Evolutionary conservation across 768 basidiomycete species (phyloP).

Genomic region (Artomyces pyxidatus): DNA sequence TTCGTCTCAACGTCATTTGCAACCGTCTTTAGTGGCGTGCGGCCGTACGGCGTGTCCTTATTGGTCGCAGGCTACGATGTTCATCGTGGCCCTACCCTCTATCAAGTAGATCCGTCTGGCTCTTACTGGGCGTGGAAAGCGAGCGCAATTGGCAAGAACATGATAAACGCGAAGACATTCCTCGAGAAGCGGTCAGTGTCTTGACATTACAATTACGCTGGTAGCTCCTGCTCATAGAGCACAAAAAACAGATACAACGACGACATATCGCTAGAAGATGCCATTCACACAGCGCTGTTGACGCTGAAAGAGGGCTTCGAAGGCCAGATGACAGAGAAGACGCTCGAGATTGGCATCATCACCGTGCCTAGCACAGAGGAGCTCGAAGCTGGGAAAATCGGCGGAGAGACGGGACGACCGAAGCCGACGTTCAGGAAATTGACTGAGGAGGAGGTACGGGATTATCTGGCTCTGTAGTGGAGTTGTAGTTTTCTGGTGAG

Average conservation of each 20-base stretch:
- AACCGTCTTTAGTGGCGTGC: slow-evolving; percentile 71
- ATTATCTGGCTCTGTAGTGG: slow-evolving; percentile 78
- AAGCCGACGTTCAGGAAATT: slow-evolving; percentile 92
- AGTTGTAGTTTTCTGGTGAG: neutral
- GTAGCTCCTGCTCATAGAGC: too few species aligned
- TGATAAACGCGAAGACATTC: slow-evolving; percentile 99
- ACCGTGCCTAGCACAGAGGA: slow-evolving; percentile 75
- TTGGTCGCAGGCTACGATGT: slow-evolving; percentile 96
- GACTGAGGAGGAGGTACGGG: slow-evolving; percentile 92
- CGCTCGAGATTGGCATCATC: slow-evolving; percentile 96
- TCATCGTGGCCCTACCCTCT: slow-evolving; percentile 91
- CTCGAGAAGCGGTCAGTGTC: slow-evolving; percentile 86
- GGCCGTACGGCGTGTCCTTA: slow-evolving; percentile 97
- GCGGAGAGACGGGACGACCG: slow-evolving; percentile 57
- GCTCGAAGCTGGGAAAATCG: slow-evolving; percentile 63
- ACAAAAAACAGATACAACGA: slow-evolving; percentile 98
- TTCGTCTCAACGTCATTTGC: neutral
- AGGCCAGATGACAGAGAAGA: slow-evolving; percentile 99
- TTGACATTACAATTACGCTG: too few species aligned
- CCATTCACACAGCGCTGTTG: slow-evolving; percentile 95
- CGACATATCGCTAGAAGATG: slow-evolving; percentile 97
- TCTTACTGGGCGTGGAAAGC: slow-evolving; percentile 99
- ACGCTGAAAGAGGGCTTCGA: slow-evolving; percentile 99
- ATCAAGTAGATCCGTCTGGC: slow-evolving; percentile 98
- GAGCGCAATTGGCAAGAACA: slow-evolving; percentile 98